Base-by-base conservation (phyloP, 441 rosid species). In the Bruguiera hainesii region DNA sequence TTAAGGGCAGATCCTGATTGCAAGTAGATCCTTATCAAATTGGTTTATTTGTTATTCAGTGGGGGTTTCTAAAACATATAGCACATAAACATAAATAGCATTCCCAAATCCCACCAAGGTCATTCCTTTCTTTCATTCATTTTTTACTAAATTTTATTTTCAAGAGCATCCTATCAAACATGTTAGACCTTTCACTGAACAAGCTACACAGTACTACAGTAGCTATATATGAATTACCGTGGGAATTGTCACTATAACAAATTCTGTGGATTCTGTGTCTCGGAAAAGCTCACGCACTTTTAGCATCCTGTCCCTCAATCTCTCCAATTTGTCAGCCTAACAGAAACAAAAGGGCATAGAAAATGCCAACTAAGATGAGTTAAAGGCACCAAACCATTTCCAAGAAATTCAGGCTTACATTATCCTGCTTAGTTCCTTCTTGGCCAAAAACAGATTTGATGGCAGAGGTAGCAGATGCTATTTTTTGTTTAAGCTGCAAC, bases 251-350 rank as follows among this genome's bases (percentile, higher is more conserved):
- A 94, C 94, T 63, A 94, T 88, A 69, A 94, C 89, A 70, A 94
- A 94, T 71, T 94, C 97, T 20, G 96, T 94, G 64, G 96, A 78
- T 50, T 91, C 89, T 13, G 84, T 71, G 80, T 91, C 85, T 66
- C 83, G 97, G 57, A 94, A 91, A 71, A 91, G 96, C 66, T 94
- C 96, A 10, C 92, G 84, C 33, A 91, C 98, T 88, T 89, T 87
- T 73, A 86, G 68, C 96, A 89, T 89, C 78, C 96, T 89, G 65
- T 88, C 90, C 80, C 97, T 83, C 49, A 91, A 76, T 48, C 39
- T 63, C 85, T 91, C 98, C 78, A 91, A 74, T 81, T 83, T 89
- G 78, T 89, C 89, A 23, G 92, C 73, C 98, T 94, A 74, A 55
- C 30, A 55, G 70, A 73, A 1, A 50, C 39, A 25, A 68, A 20